Base-by-base conservation (phyloP, 2,329 filamentous ascomycete species). In the Clarireedia monteithiana region DNA sequence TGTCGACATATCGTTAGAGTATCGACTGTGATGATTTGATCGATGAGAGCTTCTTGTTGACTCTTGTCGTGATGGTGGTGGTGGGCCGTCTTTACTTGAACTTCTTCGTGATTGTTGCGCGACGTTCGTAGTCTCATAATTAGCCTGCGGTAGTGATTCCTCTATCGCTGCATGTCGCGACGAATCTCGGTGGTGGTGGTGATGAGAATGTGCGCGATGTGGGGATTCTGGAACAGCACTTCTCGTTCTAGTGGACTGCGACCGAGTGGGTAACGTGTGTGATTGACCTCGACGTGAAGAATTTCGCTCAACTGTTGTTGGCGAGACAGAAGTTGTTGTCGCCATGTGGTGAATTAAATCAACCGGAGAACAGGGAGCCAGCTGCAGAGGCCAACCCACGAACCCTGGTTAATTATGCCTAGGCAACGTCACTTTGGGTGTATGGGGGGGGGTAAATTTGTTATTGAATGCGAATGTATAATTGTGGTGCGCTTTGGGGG, bases 121-220 rank as follows among this genome's bases (percentile, higher is more conserved):
- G 74, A 88, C 71, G 75, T 85, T 85, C 65, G 79, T 77, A 65
- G 84, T 80, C 73, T 92, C 89, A 75, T 84, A 85, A 72, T 94
- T 88, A 70, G 85, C 78, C 66, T 86, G 83, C 54, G 75, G 73
- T 52, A 74, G 64, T 45, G 73, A 63, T 55, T 79, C 73, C 60
- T 76, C 73, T 48, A 71, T 66, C n/a, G 61, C 58, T 44, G 59
- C 58, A 58, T 74, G 71, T 60, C 73, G 74, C 55, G 71, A 69
- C 44, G 73, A 73, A 26, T 74, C 74, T 45, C 61, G 63, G 46
- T 67, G 63, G 20, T 57, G 57, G 30, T 65, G 64, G 44, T 67
- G 63, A 20, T 57, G 57, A 9, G 67, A 67, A 30, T 60, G 58
- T 27, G 59, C 56, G 30, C 62, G 64, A 45, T 62, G 61, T 24